Evolutionary conservation across 768 basidiomycete genomes (phyloP).

Genomic region (Holtermannia corniformis): DNA sequence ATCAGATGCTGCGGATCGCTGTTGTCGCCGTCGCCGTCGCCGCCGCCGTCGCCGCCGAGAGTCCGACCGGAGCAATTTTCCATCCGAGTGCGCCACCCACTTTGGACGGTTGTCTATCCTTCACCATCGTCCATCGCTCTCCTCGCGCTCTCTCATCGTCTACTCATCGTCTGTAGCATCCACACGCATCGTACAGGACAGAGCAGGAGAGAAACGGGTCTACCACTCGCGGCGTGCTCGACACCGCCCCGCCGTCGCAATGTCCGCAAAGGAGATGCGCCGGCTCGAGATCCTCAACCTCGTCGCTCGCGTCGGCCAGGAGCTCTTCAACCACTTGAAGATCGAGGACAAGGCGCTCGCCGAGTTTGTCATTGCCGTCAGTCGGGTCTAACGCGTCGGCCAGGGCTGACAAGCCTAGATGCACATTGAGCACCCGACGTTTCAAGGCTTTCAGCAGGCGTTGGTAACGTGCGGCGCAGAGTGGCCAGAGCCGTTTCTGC

Average conservation of each 20-base stretch:
- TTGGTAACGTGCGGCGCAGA: slow-evolving; percentile 66
- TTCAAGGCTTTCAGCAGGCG: slow-evolving; percentile 70
- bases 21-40: too few relatives aligned
- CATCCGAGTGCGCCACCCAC: too few relatives aligned
- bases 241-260: too few relatives aligned
- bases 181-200: too few relatives aligned
- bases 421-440: slow-evolving; percentile 75
- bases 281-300: slow-evolving; percentile 88
- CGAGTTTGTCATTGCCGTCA: slow-evolving; percentile 73
- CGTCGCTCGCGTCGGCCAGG: slow-evolving; percentile 82
- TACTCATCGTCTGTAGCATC: too few relatives aligned
- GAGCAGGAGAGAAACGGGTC: too few relatives aligned
- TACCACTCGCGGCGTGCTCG: too few relatives aligned
- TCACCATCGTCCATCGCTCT: too few relatives aligned
- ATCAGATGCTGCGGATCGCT: too few relatives aligned
- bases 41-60: too few relatives aligned
- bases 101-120: too few relatives aligned
- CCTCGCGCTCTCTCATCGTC: not conserved
- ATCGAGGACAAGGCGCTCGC: slow-evolving; percentile 86
- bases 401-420: slow-evolving; percentile 3
- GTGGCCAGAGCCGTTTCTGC: slow-evolving; percentile 81
- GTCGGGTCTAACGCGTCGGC: slow-evolving; percentile 3
- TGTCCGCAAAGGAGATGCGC: slow-evolving; percentile 56
- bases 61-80: too few relatives aligned
- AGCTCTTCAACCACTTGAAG: slow-evolving; percentile 70